Conservation (phyloP, 164 flowering plant genomes). For the Stephania cephalantha region DNA sequence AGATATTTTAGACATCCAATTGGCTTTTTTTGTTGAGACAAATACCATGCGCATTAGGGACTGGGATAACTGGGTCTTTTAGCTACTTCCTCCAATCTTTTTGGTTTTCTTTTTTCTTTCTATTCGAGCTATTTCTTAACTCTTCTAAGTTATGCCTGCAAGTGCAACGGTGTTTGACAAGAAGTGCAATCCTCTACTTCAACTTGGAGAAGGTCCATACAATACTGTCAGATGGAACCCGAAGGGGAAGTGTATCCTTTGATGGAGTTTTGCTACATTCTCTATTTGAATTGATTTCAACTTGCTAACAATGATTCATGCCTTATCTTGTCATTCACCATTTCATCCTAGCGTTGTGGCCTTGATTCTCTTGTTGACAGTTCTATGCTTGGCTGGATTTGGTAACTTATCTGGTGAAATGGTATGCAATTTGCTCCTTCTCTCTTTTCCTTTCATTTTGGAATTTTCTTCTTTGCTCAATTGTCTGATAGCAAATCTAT, state of each 20-base stretch:
- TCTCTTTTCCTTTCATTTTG: background rate
- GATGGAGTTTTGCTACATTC: background rate
- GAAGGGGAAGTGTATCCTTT: slow-evolving; percentile 93
- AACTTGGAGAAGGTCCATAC: slow-evolving; percentile 92
- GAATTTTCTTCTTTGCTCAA: background rate
- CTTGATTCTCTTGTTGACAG: slow-evolving; percentile 51
- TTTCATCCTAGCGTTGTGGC: slow-evolving; percentile 23
- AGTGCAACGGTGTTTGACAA: slow-evolving; percentile 82
- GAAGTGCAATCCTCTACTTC: slow-evolving; percentile 86
- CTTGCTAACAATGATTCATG: background rate
- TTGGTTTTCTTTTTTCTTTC: background rate
- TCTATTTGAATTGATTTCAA: background rate
- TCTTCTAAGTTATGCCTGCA: slow-evolving; percentile 82
- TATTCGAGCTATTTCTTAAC: slow-evolving; percentile 38
- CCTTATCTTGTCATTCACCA: background rate
- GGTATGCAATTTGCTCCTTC: slow-evolving; percentile 41
- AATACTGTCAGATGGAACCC: slow-evolving; percentile 97
- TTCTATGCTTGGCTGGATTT: slow-evolving; percentile 93
- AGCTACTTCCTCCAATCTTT: background rate
- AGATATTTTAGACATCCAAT: too few relatives aligned
- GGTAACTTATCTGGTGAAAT: slow-evolving; percentile 99
- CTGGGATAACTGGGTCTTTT: background rate
- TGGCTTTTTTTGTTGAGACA: background rate
- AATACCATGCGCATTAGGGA: background rate
- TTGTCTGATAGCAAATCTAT: background rate